Base-by-base conservation (phyloP, 2,329 filamentous ascomycete species). In the Raffaelea albimanens region DNA sequence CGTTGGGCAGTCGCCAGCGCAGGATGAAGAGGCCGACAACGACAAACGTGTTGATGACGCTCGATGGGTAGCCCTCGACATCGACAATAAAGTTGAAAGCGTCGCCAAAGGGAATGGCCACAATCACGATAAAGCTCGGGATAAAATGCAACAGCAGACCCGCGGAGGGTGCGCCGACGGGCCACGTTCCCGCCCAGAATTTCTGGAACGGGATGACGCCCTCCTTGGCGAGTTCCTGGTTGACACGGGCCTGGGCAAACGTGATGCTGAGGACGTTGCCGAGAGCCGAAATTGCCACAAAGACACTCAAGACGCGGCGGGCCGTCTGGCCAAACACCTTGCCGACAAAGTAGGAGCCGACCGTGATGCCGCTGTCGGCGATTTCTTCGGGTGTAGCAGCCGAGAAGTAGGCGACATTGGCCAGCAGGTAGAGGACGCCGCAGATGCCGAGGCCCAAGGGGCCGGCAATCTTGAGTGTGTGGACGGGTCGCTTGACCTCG, bases 191-290 rank as follows among this genome's bases (percentile, higher is more conserved):
- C 13, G 80, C 79, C 70, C 76, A 83, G 55, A 84, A 67, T 1
- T 67, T 64, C 0, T 77, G 78, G 49, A 76, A 80, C 1, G 81
- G 81, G 1, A 85, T 62, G 20, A 84, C 71, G 23, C 80, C 80
- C 61, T 84, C 80, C 13, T 79, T 76, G 10, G 78, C 80, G n/a
- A 83, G 72, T 59, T 83, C 80, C 59, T 82, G 81, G 0, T 81
- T 80, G n/a, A 84, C 65, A 47, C 81, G 73, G 4, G 79, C 78
- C 60, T 84, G 79, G 0, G 80, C 80, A 63, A 85, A 85, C 50
- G 83, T 78, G 41, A 81, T 72, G 19, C 76, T 75, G 9, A 83
- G 63, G 0, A 83, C 76, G 45, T 82, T 82, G 7, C 79, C 80
- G 43, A 82, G 56, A 52, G 79, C 79, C 44, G 74, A 80, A 31